Base-by-base conservation (phyloP, 352 stramenopile genomes). In the Phytopythium litorale region DNA sequence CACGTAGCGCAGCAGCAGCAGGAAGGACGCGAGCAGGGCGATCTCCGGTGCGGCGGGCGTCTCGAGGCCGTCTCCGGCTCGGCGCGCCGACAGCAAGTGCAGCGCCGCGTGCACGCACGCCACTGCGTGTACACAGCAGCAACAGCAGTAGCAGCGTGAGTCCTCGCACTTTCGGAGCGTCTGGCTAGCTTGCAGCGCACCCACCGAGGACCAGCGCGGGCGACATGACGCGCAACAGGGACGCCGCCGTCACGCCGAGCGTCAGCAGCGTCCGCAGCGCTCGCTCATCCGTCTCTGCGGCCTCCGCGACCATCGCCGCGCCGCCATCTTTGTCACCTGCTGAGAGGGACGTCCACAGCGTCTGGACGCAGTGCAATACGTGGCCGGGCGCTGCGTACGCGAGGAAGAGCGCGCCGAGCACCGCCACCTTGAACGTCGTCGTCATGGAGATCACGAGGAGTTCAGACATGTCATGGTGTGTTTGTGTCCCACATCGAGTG, bases 1-100 rank as follows among this genome's bases (percentile, higher is more conserved):
- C 33, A 76, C 70, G 63, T 61, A 78, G 64, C 70, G 65, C 30
- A 81, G 53, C 56, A 82, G 45, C 19, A 71, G 23, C 12, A 75
- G 42, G 35, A 76, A 85, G 50, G 59, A 72, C 7, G 73, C 23
- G 35, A 85, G 30, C 9, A 49, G 56, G 21, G 63, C 59, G 51
- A 59, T 68, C 52, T 84, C 76, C 46, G 73, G 70, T 23, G 54
- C 56, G 37, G 63, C 69, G 2, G 46, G n/a, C 38, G 32, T 28
- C 62, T 28, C 51, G n/a, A 43, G n/a, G 21, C 8, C 45, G 23
- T 28, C 12, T 23, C 12, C 4, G 23, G 13, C 9, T 12, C 46
- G 46, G 18, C 19, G 23, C 13, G 23, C 32, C 28, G 45, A 51
- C 40, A 63, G 57, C 43, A 66, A 66, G 19, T 73, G 64, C 23